Conservation (phyloP, 2,329 filamentous ascomycete species). For the Diaporthe caulivora region DNA sequence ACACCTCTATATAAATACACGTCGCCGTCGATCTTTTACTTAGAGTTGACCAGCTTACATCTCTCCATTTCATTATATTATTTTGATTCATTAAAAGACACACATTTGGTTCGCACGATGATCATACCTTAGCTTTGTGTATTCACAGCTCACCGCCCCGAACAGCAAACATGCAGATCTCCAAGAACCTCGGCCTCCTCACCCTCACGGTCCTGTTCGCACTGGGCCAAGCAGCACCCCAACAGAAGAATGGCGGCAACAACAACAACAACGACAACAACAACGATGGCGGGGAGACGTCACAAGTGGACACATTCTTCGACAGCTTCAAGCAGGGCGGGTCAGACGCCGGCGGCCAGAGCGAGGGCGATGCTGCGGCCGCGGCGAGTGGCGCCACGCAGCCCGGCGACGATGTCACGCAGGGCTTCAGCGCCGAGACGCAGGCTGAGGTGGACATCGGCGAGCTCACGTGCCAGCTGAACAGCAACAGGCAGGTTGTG, state of each 20-base stretch:
- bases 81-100: too few species aligned
- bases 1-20: neutral
- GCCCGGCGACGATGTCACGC: neutral
- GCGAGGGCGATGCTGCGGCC: neutral
- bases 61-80: too few species aligned
- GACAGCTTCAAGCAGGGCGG: neutral
- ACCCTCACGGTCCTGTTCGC: neutral
- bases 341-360: neutral
- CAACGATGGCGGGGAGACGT: neutral
- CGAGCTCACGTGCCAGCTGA: conserved; percentile 1
- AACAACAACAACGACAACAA: neutral
- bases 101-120: neutral
- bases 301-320: neutral
- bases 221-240: neutral
- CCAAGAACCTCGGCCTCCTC: conserved; percentile 2
- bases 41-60: neutral
- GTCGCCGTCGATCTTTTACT: neutral
- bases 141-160: too few species aligned
- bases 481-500: neutral
- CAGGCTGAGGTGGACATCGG: conserved; percentile 1
- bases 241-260: neutral
- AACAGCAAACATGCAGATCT: neutral
- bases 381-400: neutral
- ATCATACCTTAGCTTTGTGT: too few species aligned
- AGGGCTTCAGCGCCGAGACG: neutral